Percentiles rank a stretch among this genome's conserved stretches.
Conservation (phyloP, 2,329 filamentous ascomycete species). For the Septoria petroselini region DNA sequence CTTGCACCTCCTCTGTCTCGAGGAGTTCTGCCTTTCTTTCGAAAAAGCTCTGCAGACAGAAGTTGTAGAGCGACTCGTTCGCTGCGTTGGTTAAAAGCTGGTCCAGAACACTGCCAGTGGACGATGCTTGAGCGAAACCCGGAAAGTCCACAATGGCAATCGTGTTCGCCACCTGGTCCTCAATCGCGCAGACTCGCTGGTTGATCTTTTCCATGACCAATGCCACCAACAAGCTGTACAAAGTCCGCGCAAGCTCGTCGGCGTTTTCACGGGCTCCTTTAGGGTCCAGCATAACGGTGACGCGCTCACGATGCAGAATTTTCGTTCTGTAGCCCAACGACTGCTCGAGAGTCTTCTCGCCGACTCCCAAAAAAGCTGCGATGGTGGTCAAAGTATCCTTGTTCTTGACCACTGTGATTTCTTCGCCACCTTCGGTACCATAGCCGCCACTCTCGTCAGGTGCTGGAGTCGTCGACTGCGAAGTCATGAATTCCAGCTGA, state of each 20-base stretch:
- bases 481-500: constrained; percentile 87
- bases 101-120: constrained; percentile 81
- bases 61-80: constrained; percentile 86
- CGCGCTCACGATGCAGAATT: constrained; percentile 90
- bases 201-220: constrained; percentile 94
- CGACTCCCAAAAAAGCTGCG: constrained; percentile 90
- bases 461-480: constrained; percentile 71
- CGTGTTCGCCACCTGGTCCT: constrained; percentile 88
- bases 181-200: constrained; percentile 78
- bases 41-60: constrained; percentile 93
- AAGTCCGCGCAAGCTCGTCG: constrained; percentile 85
- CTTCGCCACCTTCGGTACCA: constrained; percentile 88
- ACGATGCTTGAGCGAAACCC: constrained; percentile 79
- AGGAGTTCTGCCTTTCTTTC: constrained; percentile 89
- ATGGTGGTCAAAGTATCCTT: constrained; percentile 83
- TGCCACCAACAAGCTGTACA: constrained; percentile 90
- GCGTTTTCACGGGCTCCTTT: constrained; percentile 86
- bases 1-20: constrained; percentile 87
- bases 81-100: constrained; percentile 94
- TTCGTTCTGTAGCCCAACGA: constrained; percentile 95
- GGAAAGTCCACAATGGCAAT: constrained; percentile 95
- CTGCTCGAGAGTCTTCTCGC: constrained; percentile 74
- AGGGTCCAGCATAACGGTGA: constrained; percentile 97
- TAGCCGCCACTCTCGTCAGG: constrained; percentile 94
- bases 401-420: constrained; percentile 83